Conservation (phyloP, 345 rosid species). For the Lumnitzera littorea region DNA sequence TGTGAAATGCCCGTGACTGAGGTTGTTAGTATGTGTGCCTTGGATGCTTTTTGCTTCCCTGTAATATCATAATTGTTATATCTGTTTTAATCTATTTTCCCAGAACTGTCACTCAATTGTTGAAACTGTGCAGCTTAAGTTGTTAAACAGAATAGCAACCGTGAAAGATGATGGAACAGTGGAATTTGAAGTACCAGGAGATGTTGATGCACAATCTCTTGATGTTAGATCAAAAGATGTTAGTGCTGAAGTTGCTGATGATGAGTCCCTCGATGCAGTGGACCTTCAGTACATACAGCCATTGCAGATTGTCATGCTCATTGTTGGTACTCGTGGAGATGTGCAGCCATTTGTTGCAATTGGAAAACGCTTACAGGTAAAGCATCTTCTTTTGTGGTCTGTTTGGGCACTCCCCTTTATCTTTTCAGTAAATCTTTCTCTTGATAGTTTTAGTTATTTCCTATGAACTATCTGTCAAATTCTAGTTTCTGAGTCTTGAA, state of each 20-base stretch:
- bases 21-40: too few relatives aligned
- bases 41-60: too few relatives aligned
- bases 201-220: conserved; percentile 53
- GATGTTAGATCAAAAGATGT: conserved; percentile 22
- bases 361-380: conserved; percentile 76
- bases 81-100: neutral
- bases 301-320: conserved; percentile 55
- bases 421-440: neutral
- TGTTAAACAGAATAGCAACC: conserved; percentile 87
- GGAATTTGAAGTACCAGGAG: conserved; percentile 79
- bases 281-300: conserved; percentile 66
- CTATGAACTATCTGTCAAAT: too few relatives aligned
- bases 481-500: too few relatives aligned
- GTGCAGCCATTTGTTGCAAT: conserved; percentile 90
- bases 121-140: conserved; percentile 55
- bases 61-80: neutral
- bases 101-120: conserved; percentile 13
- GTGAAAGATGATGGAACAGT: conserved; percentile 96
- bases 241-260: conserved; percentile 29
- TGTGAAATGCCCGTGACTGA: too few relatives aligned
- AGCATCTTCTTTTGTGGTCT: neutral
- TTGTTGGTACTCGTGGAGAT: conserved; percentile 85
- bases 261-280: conserved; percentile 58
- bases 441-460: too few relatives aligned
- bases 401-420: neutral